Conservation (phyloP, 148 eudicot species). For the Chenopodium suecicum region DNA sequence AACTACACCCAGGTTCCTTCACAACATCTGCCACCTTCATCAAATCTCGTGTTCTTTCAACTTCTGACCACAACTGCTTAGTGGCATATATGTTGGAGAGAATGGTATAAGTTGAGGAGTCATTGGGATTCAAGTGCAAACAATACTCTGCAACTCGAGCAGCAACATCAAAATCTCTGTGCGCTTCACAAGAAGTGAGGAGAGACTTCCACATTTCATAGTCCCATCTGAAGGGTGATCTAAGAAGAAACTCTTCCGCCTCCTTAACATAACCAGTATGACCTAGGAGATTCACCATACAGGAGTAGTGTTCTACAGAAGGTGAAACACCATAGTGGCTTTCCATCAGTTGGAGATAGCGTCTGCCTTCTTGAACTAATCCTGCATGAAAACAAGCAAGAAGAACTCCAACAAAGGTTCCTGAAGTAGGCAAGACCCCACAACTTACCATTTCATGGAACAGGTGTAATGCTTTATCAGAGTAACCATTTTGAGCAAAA, state of each 20-base stretch:
- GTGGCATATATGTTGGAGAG: conserved; percentile 78
- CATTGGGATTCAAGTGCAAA: conserved; percentile 54
- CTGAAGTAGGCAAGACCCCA: conserved; percentile 31
- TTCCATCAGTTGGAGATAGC: conserved; percentile 57
- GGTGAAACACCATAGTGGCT: conserved; percentile 49
- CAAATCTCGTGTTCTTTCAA: conserved; percentile 46
- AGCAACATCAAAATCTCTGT: conserved; percentile 60
- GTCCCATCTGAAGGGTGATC: conserved; percentile 46
- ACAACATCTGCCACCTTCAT: conserved; percentile 49
- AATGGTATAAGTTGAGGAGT: conserved; percentile 64
- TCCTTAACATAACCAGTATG: conserved; percentile 56
- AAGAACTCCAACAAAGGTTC: conserved; percentile 49
- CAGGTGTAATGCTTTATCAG: conserved; percentile 41
- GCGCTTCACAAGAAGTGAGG: conserved; percentile 68
- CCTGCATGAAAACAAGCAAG: conserved; percentile 82
- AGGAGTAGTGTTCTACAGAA: conserved; percentile 67
- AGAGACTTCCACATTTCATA: conserved; percentile 79
- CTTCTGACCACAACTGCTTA: conserved; percentile 73
- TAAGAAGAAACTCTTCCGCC: conserved; percentile 42
- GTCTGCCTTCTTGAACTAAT: conserved; percentile 47
- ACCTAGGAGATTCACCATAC: conserved; percentile 73
- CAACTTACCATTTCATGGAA: conserved; percentile 41
- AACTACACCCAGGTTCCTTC: conserved; percentile 74
- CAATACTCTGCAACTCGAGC: conserved; percentile 63
- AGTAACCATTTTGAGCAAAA: conserved; percentile 48